A percentile compares a stretch with the other conserved stretches of the same genome.
Conservation (phyloP, 2,329 filamentous ascomycete species). For the Hypoxylon sp. region DNA sequence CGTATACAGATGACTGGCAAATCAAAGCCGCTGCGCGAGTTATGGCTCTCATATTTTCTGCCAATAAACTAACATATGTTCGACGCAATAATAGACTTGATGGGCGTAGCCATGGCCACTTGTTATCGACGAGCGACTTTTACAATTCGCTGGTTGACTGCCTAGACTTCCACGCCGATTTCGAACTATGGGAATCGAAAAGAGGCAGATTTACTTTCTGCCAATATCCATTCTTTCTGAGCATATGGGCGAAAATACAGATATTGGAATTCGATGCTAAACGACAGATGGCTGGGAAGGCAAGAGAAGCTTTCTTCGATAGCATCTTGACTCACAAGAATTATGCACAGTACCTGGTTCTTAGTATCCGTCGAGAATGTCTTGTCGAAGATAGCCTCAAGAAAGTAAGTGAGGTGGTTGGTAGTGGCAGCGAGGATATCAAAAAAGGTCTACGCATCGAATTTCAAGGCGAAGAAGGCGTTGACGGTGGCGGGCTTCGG, state of each 20-base stretch:
- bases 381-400: constrained; percentile 89
- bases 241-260: constrained; percentile 91
- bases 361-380: constrained; percentile 85
- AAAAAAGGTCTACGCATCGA: constrained; percentile 90
- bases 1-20: constrained; percentile 89
- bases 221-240: constrained; percentile 91
- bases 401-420: constrained; percentile 86
- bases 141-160: constrained; percentile 90
- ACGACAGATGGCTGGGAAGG: constrained; percentile 89
- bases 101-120: constrained; percentile 67
- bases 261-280: constrained; percentile 90
- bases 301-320: constrained; percentile 90
- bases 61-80: constrained; percentile 72
- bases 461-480: constrained; percentile 89
- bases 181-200: constrained; percentile 86
- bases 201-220: constrained; percentile 85
- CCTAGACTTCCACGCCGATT: constrained; percentile 86
- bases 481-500: constrained; percentile 88
- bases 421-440: constrained; percentile 83
- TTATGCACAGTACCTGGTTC: constrained; percentile 80
- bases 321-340: constrained; percentile 82
- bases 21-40: constrained; percentile 83
- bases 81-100: constrained; percentile 54
- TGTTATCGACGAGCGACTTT: constrained; percentile 85
- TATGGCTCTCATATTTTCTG: constrained; percentile 83